Evolutionary conservation across 108 stramenopile genomes (phyloP), one percentile per base, ranked within the genome.

Genomic region (Nannochloropsis gaditana): DNA sequence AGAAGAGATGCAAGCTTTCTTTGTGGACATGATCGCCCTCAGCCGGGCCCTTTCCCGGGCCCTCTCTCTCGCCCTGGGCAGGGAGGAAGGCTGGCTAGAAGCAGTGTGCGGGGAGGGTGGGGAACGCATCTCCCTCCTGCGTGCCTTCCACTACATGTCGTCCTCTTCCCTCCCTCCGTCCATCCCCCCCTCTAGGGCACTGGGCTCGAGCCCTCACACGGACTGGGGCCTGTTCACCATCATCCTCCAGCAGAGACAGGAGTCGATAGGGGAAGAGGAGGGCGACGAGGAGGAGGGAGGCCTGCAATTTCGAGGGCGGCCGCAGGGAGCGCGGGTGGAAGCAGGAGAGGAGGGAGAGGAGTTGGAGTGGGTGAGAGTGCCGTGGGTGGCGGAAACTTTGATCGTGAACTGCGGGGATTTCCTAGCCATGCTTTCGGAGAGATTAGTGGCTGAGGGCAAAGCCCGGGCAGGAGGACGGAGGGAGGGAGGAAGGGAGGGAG

Each of bases 131-230:
- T 73, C 59, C 59, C 59, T 73, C 59, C 59, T 73, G 2, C 59
- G 59, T n/a, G 59, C 59, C 15, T 73, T 73, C 59, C 59, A 73
- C 2, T 73, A 73, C 59, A n/a, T 73, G 19, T n/a, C 59, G 19
- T 73, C 59, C n/a, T 73, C 59, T n/a, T 73, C 59, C 59, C 59
- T 73, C 59, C 59, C 59, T 15, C 59, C 59, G 19, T 73, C 59
- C 59, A 3, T 73, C 59, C 59, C 2, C 0, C 59, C 59, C 6
- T 73, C 59, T n/a, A 1, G 59, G n/a, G 59, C 59, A n/a, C 19
- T 73, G 59, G 59, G 59, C 6, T 73, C 59, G 59, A 73, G 59
- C 59, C 59, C 59, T 15, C 59, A 73, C 59, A 73, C 59, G 3
- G 59, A 73, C 59, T 73, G 59, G 59, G 59, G 59, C 19, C n/a